Percentiles rank a stretch among this genome's conserved stretches.
Evolutionary conservation across 73 alveolate species (phyloP).

Genomic region (Blepharisma japonicum): DNA sequence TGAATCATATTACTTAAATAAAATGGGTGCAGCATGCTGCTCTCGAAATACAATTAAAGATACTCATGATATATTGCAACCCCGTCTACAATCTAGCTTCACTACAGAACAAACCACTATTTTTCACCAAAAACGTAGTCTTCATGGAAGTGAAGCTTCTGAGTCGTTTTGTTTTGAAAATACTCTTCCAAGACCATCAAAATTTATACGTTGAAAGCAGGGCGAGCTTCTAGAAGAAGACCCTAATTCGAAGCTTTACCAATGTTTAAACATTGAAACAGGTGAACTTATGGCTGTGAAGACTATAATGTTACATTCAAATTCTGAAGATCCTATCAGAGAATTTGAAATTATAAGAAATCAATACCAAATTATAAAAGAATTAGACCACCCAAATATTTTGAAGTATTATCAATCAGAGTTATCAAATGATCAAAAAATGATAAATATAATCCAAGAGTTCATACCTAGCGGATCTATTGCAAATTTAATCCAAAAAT

Average conservation of each 20-base stretch:
- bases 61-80: too few relatives aligned
- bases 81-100: too few relatives aligned
- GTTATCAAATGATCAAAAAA: conserved; percentile 10
- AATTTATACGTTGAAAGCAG: conserved; percentile 24
- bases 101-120: too few relatives aligned
- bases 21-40: too few relatives aligned
- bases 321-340: neutral
- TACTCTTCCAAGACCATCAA: too few relatives aligned
- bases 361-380: conserved; percentile 27
- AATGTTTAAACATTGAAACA: conserved; percentile 33
- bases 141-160: too few relatives aligned
- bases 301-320: neutral
- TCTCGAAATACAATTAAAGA: too few relatives aligned
- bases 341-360: conserved; percentile 28
- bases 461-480: conserved; percentile 46
- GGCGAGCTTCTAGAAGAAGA: conserved; percentile 36
- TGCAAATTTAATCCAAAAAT: conserved; percentile 32
- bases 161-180: too few relatives aligned
- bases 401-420: conserved; percentile 41
- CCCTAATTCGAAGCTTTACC: conserved; percentile 33
- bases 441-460: conserved; percentile 38
- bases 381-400: conserved; percentile 33
- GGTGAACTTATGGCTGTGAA: conserved; percentile 41
- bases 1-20: too few relatives aligned
- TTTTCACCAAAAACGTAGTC: too few relatives aligned